Evolutionary conservation across 345 rosid species (phyloP), one percentile per base, ranked within the genome.

Genomic region (Eucalyptus pauciflora): DNA sequence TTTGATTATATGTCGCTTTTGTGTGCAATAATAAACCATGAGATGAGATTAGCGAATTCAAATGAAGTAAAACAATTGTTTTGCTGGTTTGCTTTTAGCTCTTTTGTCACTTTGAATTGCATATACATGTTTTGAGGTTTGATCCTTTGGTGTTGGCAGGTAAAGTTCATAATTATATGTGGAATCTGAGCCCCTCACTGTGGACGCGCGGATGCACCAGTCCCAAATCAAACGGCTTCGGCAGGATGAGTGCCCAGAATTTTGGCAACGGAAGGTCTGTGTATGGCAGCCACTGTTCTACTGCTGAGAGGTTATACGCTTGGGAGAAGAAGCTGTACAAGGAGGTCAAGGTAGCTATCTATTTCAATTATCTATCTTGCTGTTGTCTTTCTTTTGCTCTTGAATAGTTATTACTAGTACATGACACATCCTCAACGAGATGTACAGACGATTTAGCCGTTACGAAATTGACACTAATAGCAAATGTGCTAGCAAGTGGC

Each of bases 261-360:
- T 89, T 89, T 31, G 80, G 80, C 3, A 80, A 15, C 60, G 88
- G 62, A 13, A 88, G 88, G 81, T 91, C 91, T 86, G 43, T n/a
- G 37, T 51, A 89, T 29, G 87, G 88, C 13, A 92, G 98, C 91
- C 99, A 97, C 87, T 95, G 95, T 52, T 97, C 97, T 22, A 96
- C 99, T 13, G 94, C 96, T 24, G 99, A 96, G 89, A 95, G 97
- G 87, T 90, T 97, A 15, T 96, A 94, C 91, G 98, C 99, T 81
- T 97, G 99, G 99, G 99, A 96, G 95, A 96, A 96, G 95, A 97
- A 96, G 89, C 94, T 97, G 29, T 96, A 90, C 93, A 94, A 93
- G 89, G 99, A 97, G 87, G 99, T 96, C 89, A 96, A 97, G 99
- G 99, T 97, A 86, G 52, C 37, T 15, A 58, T 62, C 22, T 16